Conservation (phyloP, 140 eudicot species). For the Oenanthe javanica region DNA sequence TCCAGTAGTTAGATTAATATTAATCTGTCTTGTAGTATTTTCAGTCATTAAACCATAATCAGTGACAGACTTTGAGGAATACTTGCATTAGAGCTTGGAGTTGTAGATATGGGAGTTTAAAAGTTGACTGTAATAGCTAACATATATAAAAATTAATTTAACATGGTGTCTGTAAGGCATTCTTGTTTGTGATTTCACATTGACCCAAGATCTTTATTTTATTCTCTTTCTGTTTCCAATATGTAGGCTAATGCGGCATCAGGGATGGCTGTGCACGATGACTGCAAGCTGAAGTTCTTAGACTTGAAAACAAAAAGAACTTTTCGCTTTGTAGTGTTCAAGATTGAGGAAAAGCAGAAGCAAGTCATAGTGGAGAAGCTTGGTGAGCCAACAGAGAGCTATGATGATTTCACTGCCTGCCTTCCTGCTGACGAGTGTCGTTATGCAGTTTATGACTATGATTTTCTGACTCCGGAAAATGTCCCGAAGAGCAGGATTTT, state of each 20-base stretch:
- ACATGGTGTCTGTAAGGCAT: background rate
- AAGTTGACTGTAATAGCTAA: background rate
- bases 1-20: background rate
- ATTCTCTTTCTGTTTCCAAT: background rate
- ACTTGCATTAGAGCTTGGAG: background rate
- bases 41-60: too few species aligned
- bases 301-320: constrained; percentile 34
- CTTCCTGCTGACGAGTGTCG: constrained; percentile 62
- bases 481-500: constrained; percentile 55
- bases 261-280: constrained; percentile 49
- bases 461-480: constrained; percentile 50
- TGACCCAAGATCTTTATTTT: background rate
- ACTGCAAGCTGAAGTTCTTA: constrained; percentile 12
- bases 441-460: constrained; percentile 53
- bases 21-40: too few species aligned
- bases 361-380: constrained; percentile 54
- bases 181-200: background rate
- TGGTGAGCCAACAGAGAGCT: constrained; percentile 46
- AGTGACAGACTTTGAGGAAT: background rate
- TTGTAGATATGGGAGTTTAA: background rate
- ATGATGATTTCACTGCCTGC: constrained; percentile 43
- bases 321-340: constrained; percentile 39
- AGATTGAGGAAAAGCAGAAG: constrained; percentile 49
- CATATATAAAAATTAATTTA: background rate
- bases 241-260: constrained; percentile 54